Evolutionary conservation across 176 grass and related monocot species (phyloP).

Genomic region (Triticum aestivum): DNA sequence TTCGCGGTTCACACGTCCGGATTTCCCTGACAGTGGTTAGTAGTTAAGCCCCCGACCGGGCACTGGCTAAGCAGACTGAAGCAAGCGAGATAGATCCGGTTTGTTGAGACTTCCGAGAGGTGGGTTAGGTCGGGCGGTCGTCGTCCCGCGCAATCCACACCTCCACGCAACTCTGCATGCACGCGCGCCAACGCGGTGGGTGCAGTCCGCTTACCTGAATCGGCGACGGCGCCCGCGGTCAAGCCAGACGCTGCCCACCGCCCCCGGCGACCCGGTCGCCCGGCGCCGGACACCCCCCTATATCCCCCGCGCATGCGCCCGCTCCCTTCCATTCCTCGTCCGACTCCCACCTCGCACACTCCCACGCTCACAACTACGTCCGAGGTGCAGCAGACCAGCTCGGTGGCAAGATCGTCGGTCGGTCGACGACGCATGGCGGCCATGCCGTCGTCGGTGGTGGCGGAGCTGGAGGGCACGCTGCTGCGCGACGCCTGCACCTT

Average conservation of each 20-base stretch:
- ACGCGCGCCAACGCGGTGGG: slow-evolving; percentile 12
- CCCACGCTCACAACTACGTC: not conserved
- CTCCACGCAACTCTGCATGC: not conserved
- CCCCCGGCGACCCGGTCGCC: not conserved
- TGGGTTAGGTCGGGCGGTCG: slow-evolving; percentile 28
- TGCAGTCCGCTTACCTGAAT: slow-evolving; percentile 38
- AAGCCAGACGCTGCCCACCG: slow-evolving; percentile 48
- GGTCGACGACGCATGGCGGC: not conserved
- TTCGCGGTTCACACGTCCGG: not conserved
- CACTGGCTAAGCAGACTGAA: not conserved
- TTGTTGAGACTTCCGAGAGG: slow-evolving; percentile 34
- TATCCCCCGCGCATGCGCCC: not conserved
- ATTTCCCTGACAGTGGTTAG: no score
- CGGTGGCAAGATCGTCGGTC: not conserved
- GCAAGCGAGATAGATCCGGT: not conserved
- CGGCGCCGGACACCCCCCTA: not conserved
- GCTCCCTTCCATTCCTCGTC: not conserved
- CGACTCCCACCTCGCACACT: not conserved
- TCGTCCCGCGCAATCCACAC: not conserved
- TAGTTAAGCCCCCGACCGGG: not conserved
- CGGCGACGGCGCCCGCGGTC: slow-evolving; percentile 25
- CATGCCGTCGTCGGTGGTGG: slow-evolving; percentile 41
- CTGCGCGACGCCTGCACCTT: slow-evolving; percentile 49
- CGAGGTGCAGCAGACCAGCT: not conserved
- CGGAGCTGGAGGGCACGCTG: slow-evolving; percentile 78